Conservation (phyloP, 805 yeast species). For the Yarrowia sp. region DNA sequence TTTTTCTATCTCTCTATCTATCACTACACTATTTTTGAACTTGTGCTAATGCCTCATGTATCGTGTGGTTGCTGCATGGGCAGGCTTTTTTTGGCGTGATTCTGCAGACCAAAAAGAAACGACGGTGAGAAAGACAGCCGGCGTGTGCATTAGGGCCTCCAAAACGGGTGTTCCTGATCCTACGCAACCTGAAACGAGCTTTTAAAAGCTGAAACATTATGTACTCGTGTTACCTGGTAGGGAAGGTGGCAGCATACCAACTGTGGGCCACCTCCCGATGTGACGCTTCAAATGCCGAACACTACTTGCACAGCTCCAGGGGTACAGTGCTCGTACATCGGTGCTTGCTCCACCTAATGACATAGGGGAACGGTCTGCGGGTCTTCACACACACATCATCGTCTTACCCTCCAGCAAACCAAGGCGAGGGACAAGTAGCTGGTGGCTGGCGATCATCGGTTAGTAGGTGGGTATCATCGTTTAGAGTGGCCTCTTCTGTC, state of each 20-base stretch:
- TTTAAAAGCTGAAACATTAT: not conserved
- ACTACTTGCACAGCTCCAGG: slow-evolving; percentile 1
- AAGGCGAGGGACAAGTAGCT: not conserved
- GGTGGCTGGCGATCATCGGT: not conserved
- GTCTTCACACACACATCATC: not conserved
- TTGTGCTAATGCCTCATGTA: not conserved
- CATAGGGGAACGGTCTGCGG: slow-evolving; percentile 5
- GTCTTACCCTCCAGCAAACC: not conserved
- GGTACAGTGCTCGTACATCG: not conserved
- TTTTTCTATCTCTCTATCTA: not conserved
- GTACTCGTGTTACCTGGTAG: slow-evolving; percentile 17
- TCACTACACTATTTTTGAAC: too few species aligned
- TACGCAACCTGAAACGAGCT: slow-evolving; percentile 17
- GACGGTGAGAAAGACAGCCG: slow-evolving; percentile 1
- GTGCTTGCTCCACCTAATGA: not conserved
- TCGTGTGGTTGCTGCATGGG: slow-evolving; percentile 14
- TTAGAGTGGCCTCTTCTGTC: not conserved
- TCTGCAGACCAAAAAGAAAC: slow-evolving; percentile 11
- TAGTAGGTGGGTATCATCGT: not conserved
- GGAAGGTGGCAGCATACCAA: not conserved
- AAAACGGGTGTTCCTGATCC: slow-evolving; percentile 22
- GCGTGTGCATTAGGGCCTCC: not conserved
- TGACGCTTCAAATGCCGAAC: slow-evolving; percentile 4
- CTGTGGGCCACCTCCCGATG: not conserved
- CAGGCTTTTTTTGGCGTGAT: slow-evolving; percentile 1